A percentile compares a stretch with the other conserved stretches of the same genome.
Evolutionary conservation across 2,329 filamentous ascomycete species (phyloP).

Genomic region (Cercospora canescens): DNA sequence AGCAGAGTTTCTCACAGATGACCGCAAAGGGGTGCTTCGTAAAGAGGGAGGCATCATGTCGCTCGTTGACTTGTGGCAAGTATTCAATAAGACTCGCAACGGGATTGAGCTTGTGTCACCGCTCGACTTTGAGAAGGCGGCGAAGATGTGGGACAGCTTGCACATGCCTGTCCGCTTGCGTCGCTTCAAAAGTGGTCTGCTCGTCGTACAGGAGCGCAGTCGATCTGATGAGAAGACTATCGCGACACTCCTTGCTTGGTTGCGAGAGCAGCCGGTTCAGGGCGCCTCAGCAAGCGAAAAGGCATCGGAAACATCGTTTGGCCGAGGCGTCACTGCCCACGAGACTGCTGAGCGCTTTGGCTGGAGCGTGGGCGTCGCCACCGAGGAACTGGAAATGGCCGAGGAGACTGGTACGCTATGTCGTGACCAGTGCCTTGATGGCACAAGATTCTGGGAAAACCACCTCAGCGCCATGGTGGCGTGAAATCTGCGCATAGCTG

Average conservation of each 20-base stretch:
- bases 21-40: constrained; percentile 73
- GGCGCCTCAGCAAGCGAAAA: constrained; percentile 58
- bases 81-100: constrained; percentile 90
- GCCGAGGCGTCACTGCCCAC: constrained; percentile 83
- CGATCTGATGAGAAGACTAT: constrained; percentile 90
- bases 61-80: constrained; percentile 86
- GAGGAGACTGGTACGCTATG: constrained; percentile 87
- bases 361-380: constrained; percentile 95
- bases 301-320: constrained; percentile 72
- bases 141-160: constrained; percentile 82
- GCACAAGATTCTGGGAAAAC: constrained; percentile 92
- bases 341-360: constrained; percentile 88
- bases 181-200: constrained; percentile 88
- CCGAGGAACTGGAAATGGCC: constrained; percentile 95
- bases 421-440: constrained; percentile 88
- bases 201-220: constrained; percentile 87
- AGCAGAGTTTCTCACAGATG: constrained; percentile 86
- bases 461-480: constrained; percentile 23
- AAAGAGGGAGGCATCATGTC: constrained; percentile 85
- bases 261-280: constrained; percentile 54
- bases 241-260: constrained; percentile 72
- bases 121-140: constrained; percentile 86
- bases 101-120: constrained; percentile 94
- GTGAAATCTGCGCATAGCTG: neutral
- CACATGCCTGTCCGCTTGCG: constrained; percentile 82